Percentiles rank a stretch among this genome's conserved stretches.
Evolutionary conservation across 495 filamentous ascomycete genomes (phyloP).

Genomic region (Aspergillus egyptiacus): DNA sequence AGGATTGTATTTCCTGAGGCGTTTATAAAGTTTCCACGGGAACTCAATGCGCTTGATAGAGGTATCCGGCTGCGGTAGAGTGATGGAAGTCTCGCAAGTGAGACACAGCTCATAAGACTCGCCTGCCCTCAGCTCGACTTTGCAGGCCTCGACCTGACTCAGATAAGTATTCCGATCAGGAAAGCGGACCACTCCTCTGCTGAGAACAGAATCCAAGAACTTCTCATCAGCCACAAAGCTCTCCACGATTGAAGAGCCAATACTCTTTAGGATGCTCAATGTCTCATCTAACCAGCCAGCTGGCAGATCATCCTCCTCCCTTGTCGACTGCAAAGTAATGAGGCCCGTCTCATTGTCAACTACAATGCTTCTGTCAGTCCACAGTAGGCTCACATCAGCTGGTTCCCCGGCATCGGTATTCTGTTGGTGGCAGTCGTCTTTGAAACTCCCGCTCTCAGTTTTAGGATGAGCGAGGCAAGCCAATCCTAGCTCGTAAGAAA

Average conservation of each 20-base stretch:
- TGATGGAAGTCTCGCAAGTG: conserved; percentile 65
- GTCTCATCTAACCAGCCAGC: conserved; percentile 37
- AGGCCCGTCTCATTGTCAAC: conserved; percentile 61
- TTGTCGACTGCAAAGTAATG: conserved; percentile 59
- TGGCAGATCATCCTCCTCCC: conserved; percentile 31
- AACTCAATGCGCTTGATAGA: conserved; percentile 24
- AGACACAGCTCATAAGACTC: conserved; percentile 94
- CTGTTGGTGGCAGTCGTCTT: neutral
- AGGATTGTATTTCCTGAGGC: conserved; percentile 66
- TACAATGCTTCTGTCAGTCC: conserved; percentile 74
- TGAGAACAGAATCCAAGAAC: conserved; percentile 30
- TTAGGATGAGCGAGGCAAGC: conserved; percentile 36
- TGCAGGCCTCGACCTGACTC: conserved; percentile 59
- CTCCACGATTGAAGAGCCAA: neutral
- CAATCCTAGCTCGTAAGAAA: conserved; percentile 83
- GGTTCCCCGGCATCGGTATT: conserved; percentile 29
- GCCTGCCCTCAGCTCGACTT: conserved; percentile 65
- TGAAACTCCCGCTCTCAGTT: conserved; percentile 8
- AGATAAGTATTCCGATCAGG: conserved; percentile 56
- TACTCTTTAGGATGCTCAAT: conserved; percentile 18
- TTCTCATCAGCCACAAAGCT: conserved; percentile 14
- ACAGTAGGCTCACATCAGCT: conserved; percentile 71
- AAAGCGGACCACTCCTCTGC: conserved; percentile 26
- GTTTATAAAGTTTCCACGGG: conserved; percentile 66
- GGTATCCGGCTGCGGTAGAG: conserved; percentile 26